Conservation (phyloP, 176 grass and related monocot species). For the Pontederia crassipes region DNA sequence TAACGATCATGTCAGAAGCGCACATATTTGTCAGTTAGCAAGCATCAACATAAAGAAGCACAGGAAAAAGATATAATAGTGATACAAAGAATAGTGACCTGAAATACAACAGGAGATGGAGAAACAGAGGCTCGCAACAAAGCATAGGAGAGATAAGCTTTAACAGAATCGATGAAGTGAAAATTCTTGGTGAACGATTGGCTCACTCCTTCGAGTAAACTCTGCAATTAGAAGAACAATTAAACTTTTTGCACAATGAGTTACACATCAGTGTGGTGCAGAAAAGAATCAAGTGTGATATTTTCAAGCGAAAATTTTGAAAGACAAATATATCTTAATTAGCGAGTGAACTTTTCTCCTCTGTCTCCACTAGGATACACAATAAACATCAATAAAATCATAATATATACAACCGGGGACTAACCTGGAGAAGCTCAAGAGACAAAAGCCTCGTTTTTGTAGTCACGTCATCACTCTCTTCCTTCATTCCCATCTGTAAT, state of each 20-base stretch:
- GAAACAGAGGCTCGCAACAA: slow-evolving; percentile 81
- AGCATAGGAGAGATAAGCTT: slow-evolving; percentile 98
- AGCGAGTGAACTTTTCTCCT: background rate
- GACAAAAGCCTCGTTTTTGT: slow-evolving; percentile 92
- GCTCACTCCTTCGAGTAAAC: slow-evolving; percentile 93
- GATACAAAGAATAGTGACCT: slow-evolving; percentile 30
- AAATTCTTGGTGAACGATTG: slow-evolving; percentile 90
- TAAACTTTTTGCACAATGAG: slow-evolving; percentile 5
- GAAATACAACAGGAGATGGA: slow-evolving; percentile 86
- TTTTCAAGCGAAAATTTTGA: no score
- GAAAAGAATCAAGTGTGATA: no score
- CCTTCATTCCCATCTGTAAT: slow-evolving; percentile 98
- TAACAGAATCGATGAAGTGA: slow-evolving; percentile 99
- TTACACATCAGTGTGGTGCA: no score
- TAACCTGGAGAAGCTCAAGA: slow-evolving; percentile 93
- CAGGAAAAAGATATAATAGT: slow-evolving; percentile 9
- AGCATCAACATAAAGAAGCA: slow-evolving; percentile 19
- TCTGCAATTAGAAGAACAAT: slow-evolving; percentile 32
- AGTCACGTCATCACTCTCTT: slow-evolving; percentile 92
- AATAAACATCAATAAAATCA: no score
- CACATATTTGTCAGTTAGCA: slow-evolving; percentile 16
- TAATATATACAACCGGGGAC: slow-evolving; percentile 6
- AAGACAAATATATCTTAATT: background rate
- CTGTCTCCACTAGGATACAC: background rate
- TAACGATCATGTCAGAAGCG: background rate